Conservation (phyloP, 495 filamentous ascomycete genomes). For the Penicillium maclennaniae region DNA sequence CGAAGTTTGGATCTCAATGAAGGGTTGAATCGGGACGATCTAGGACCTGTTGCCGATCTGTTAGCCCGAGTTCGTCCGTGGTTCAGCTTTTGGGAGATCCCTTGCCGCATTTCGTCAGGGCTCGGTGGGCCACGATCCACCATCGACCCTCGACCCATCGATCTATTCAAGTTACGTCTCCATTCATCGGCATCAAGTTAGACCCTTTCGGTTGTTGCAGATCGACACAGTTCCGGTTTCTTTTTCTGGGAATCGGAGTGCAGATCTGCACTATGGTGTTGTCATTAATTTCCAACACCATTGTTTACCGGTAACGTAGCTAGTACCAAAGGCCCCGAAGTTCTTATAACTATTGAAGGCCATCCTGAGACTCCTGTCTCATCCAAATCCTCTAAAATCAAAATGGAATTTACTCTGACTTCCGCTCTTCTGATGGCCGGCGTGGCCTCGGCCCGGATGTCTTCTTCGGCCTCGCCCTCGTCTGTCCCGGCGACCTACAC, state of each 20-base stretch:
- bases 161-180: background rate
- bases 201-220: background rate
- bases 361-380: background rate
- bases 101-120: background rate
- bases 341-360: background rate
- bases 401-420: conserved; percentile 19
- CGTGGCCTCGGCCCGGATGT: conserved; percentile 1
- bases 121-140: background rate
- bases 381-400: background rate
- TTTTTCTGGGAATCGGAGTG: too few relatives aligned
- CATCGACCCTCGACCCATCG: background rate
- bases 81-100: background rate
- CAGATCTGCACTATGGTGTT: background rate
- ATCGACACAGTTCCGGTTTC: background rate
- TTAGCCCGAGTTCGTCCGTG: background rate
- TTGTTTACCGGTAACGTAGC: background rate
- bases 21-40: too few relatives aligned
- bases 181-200: background rate
- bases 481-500: background rate
- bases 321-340: background rate
- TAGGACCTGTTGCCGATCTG: background rate
- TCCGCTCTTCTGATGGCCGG: conserved; percentile 2
- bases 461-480: background rate
- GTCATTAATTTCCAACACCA: background rate
- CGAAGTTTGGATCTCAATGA: background rate